Evolutionary conservation across 2,329 filamentous ascomycete species (phyloP).

Genomic region (Onygenales sp.): DNA sequence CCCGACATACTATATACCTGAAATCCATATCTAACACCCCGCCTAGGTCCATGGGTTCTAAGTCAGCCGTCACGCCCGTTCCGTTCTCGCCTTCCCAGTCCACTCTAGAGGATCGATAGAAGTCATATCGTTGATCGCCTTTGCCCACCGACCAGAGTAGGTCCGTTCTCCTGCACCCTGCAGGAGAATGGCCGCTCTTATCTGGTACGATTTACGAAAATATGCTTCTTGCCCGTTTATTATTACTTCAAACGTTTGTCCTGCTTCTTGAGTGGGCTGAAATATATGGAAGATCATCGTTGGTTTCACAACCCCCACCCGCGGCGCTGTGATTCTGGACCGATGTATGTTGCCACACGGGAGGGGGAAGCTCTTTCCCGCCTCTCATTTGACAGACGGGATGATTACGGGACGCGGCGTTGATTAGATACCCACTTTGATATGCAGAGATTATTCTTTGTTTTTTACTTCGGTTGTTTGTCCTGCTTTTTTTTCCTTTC

Average conservation of each 20-base stretch:
- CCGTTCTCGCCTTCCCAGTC: conserved; percentile 35
- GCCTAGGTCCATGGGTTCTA: conserved; percentile 44
- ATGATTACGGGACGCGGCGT: conserved; percentile 34
- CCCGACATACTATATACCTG: neutral
- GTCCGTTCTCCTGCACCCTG: neutral
- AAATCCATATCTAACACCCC: neutral
- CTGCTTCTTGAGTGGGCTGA: conserved; percentile 15
- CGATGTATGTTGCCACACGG: conserved; percentile 10
- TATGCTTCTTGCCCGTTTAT: conserved; percentile 1
- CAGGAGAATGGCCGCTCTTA: neutral
- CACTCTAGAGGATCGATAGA: conserved; percentile 30
- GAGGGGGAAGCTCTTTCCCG: conserved; percentile 9
- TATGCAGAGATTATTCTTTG: conserved; percentile 17
- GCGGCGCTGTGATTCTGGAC: conserved; percentile 8
- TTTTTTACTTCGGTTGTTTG: conserved; percentile 8
- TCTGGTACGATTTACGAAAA: neutral
- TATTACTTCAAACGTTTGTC: conserved; percentile 20
- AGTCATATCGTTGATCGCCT: conserved; percentile 21
- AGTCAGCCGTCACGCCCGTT: conserved; percentile 31
- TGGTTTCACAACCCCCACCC: neutral
- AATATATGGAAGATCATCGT: neutral
- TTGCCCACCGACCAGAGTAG: conserved; percentile 7
- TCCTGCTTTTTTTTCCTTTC: neutral
- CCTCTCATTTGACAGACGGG: conserved; percentile 17
- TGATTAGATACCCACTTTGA: conserved; percentile 32